A percentile compares a stretch with the other conserved stretches of the same genome.
Evolutionary conservation across 257 asterid species (phyloP).

Genomic region (Solanum appendiculatum): DNA sequence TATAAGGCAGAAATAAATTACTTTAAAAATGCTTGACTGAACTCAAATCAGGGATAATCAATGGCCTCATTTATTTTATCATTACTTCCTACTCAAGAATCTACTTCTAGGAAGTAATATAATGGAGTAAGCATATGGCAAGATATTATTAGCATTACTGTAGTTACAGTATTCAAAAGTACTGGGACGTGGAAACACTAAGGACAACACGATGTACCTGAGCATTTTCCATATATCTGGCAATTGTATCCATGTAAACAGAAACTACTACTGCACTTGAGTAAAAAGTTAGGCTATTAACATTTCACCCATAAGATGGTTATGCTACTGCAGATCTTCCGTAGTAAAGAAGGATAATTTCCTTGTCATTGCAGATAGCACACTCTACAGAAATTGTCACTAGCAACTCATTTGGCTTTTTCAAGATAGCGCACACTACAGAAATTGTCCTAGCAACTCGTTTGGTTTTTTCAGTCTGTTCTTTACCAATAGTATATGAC

Average conservation of each 20-base stretch:
- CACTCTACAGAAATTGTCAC: not conserved
- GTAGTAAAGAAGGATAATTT: not conserved
- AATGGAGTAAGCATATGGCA: not conserved
- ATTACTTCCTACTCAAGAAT: not conserved
- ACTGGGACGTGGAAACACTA: not conserved
- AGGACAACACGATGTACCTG: not conserved
- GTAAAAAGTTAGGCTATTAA: not conserved
- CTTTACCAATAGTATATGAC: not conserved
- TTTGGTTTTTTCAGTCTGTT: not conserved
- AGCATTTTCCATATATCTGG: not conserved
- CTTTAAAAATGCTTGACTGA: not conserved
- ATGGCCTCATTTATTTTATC: not conserved
- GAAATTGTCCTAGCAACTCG: not conserved
- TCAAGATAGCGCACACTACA: not conserved
- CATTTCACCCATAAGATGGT: not conserved
- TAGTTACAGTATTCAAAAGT: not conserved
- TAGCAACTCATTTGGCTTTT: not conserved
- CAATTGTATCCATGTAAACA: not conserved
- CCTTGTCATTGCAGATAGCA: not conserved
- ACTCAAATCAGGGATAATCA: not conserved
- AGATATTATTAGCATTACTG: not conserved
- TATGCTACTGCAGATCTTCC: not conserved
- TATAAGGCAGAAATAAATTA: not conserved
- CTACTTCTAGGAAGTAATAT: not conserved
- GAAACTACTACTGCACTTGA: not conserved